Evolutionary conservation across 208 protist species (phyloP).

Genomic region (Leishmania tarentolae): DNA sequence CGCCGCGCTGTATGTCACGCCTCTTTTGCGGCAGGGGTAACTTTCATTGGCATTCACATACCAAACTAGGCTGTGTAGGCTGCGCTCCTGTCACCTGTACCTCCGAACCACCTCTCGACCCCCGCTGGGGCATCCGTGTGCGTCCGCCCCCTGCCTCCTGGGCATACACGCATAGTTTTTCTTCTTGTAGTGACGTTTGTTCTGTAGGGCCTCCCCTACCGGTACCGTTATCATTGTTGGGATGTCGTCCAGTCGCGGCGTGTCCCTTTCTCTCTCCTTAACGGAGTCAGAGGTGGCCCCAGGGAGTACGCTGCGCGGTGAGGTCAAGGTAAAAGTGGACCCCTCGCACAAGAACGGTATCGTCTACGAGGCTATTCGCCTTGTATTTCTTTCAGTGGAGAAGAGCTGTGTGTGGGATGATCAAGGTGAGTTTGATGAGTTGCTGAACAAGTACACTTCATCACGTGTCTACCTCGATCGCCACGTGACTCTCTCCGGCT

Average conservation of each 20-base stretch:
- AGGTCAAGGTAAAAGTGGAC: slow-evolving; percentile 43
- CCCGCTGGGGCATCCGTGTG: neutral
- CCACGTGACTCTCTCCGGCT: slow-evolving; percentile 56
- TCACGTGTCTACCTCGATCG: slow-evolving; percentile 58
- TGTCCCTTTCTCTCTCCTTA: slow-evolving; percentile 24
- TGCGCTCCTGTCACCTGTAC: neutral
- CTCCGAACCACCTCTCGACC: neutral
- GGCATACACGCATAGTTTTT: neutral
- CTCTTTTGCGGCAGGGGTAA: neutral
- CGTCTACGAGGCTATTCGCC: slow-evolving; percentile 39
- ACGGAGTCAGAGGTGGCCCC: slow-evolving; percentile 26
- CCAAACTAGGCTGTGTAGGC: neutral
- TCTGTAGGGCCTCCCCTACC: neutral
- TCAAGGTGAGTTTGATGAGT: slow-evolving; percentile 59
- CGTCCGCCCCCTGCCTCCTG: neutral
- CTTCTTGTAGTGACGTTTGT: neutral
- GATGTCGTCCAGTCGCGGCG: slow-evolving; percentile 32
- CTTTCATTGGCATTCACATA: neutral
- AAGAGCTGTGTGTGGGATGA: slow-evolving; percentile 57
- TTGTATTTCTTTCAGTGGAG: slow-evolving; percentile 49
- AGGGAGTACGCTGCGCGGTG: slow-evolving; percentile 30
- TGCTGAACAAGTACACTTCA: slow-evolving; percentile 58
- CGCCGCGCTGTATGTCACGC: neutral
- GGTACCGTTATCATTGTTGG: neutral
- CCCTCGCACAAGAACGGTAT: slow-evolving; percentile 25